Base-by-base conservation (phyloP, 192 early-diverging fungal species). In the Gryganskiella cystojenkinii region DNA sequence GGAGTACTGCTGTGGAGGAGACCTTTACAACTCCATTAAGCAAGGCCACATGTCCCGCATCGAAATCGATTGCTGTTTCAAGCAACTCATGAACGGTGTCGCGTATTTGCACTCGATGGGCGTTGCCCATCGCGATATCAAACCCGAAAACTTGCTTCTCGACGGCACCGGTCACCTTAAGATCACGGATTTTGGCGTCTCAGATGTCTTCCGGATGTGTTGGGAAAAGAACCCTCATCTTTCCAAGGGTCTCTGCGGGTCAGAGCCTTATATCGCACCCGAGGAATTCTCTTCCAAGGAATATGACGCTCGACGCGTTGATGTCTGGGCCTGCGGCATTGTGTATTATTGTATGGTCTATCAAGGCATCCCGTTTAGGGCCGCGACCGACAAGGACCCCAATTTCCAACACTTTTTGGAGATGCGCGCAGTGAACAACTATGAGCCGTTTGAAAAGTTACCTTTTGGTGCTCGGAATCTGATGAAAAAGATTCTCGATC, bases 101-200 rank as follows among this genome's bases (percentile, higher is more conserved):
- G 81, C 89, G 11, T 95, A 99, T 67, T 71, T 99, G 44, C 98
- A 99, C 71, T 86, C 87, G 8, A 88, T 95, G 82, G 98, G 98
- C 64, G 97, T 99, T n/a, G 95, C 95, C 55, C 98, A 99, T 81
- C 90, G 91, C 55, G 90, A 94, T 59, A 87, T 92, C 72, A 92
- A 91, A 72, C 88, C 91, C 20, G 90, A 99, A 81, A 99, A 99
- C 82, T 61, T 98, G 33, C 83, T 99, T 17, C 80, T 99, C 68
- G 93, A 95, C 64, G 84, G 81, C 4, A 71, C 86, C 22, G 90
- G 91, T 65, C 89, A 87, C n/a, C 70, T 99, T 61, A 99, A 99
- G 81, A 95, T 99, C 79, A 95, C 97, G 10, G 97, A 99, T 86
- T 99, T 98, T 89, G 98, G 98, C 50, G 96, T 98, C 14, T 93